phyloP scores from a whole-genome alignment of 2,329 filamentous ascomycete species.

The Alternaria brassicicola region DNA sequence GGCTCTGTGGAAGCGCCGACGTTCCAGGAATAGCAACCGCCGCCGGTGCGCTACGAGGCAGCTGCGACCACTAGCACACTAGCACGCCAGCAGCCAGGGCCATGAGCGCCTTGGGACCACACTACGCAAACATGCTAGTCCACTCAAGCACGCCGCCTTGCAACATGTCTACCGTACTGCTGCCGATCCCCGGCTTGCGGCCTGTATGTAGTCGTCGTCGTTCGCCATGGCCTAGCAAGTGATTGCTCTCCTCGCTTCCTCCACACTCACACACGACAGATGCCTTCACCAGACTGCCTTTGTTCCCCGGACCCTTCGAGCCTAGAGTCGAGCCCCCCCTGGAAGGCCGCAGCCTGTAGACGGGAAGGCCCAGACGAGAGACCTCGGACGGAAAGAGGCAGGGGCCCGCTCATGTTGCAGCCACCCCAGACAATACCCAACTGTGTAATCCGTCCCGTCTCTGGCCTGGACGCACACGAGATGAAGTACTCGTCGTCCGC shows the following conservation, averaged over 20 bases:
- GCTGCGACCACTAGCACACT: conserved; percentile 25
- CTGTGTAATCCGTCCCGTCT: conserved; percentile 9
- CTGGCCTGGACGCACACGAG: conserved; percentile 1
- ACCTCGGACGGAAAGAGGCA: conserved; percentile 15
- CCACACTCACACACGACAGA: neutral
- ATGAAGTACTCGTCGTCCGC: conserved; percentile 6
- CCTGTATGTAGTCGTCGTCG: neutral
- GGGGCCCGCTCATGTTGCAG: conserved; percentile 8
- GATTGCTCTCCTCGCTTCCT: neutral
- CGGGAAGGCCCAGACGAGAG: conserved; percentile 24
- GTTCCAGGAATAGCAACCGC: conserved; percentile 18
- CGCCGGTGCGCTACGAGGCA: conserved; percentile 19
- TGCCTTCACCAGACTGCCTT: conserved; percentile 3
- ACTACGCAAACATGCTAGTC: conserved; percentile 4
- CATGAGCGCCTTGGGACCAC: conserved; percentile 1
- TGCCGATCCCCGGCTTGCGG: neutral
- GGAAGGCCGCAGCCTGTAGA: conserved; percentile 23
- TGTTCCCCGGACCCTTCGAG: conserved; percentile 16
- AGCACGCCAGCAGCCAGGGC: conserved; percentile 2
- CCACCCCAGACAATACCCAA: conserved; percentile 5
- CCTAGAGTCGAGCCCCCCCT: conserved; percentile 23
- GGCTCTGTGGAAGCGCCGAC: conserved; percentile 20
- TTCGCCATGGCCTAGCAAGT: neutral
- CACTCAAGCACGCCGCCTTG: conserved; percentile 4
- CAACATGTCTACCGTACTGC: conserved; percentile 5